Evolutionary conservation across 129 eudicot species (phyloP), one percentile per base, ranked within the genome.

Genomic region (Pseudognaphalium luteoalbum): DNA sequence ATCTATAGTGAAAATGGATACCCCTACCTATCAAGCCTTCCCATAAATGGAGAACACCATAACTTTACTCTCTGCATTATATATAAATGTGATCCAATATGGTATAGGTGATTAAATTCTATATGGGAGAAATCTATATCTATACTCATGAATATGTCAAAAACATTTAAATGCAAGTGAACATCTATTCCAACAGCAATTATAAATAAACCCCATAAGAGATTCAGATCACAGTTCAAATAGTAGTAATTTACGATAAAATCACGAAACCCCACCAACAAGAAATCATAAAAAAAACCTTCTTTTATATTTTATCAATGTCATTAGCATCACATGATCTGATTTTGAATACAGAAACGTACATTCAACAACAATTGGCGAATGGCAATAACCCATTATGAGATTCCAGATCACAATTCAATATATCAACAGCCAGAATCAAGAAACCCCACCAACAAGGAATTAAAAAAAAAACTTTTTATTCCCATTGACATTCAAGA

Each of bases 331-430:
- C 44, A 50, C 61, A 44, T 41, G 72, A 20, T 39, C 56, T 37
- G 34, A 39, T 4, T 29, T 30, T 25, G 15, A 47, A 68, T 20
- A 64, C 2, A 17, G 2, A 64, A 64, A 64, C 37, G 1, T 7
- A 63, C n/a, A 12, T 63, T 12, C 68, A 14, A 15, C 22, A 50
- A 70, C 42, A 50, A 6, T 57, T 35, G 7, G n/a, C n/a, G n/a
- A n/a, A n/a, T n/a, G n/a, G n/a, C 16, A 71, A 71, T 4, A 71
- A n/a, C 63, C 74, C 63, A 68, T 68, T 10, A 68, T n/a, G 34
- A 68, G 10, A 71, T 71, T 71, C 54, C 44, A 71, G 11, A 28
- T 52, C 47, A 52, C 7, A 16, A 30, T 21, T 32, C 44, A 68
- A 20, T 20, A 17, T 21, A 73, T 7, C 50, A 25, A 6, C 70